These are phyloP conservation scores for Cercophora newfieldiana DNA, from an alignment of 495 filamentous ascomycete genomes.

Conservation along the genomic window DNA sequence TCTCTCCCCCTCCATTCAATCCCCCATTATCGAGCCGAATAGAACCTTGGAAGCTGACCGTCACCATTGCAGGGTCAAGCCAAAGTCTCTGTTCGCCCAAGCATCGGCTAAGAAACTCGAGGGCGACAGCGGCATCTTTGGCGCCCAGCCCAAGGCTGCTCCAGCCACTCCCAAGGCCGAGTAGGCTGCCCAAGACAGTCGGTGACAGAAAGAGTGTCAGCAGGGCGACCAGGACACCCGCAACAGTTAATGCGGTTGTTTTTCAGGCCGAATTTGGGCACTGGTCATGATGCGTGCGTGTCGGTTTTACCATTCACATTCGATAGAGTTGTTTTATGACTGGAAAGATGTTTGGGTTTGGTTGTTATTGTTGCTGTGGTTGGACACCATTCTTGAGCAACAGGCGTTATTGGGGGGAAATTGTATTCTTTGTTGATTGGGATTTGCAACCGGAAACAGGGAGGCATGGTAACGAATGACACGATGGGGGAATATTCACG, in stretches of 20 bases:
- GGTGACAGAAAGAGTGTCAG: not conserved
- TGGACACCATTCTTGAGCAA: not conserved
- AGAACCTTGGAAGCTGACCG: slow-evolving; percentile 13
- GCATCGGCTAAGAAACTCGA: slow-evolving; percentile 57
- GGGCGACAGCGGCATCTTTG: slow-evolving; percentile 32
- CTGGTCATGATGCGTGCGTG: not conserved
- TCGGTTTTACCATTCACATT: not conserved
- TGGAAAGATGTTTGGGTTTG: not conserved
- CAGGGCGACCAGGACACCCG: not conserved
- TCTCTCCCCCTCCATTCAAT: too few relatives aligned
- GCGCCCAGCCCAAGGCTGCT: not conserved
- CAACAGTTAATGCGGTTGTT: not conserved
- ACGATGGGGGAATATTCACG: slow-evolving; percentile 16
- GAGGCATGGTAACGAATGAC: slow-evolving; percentile 17
- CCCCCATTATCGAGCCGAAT: not conserved
- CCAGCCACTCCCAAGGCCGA: not conserved
- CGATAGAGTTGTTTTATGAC: not conserved
- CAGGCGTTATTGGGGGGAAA: slow-evolving; percentile 5
- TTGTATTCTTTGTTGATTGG: not conserved
- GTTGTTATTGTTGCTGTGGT: not conserved
- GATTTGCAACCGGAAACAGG: not conserved
- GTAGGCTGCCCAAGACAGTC: not conserved
- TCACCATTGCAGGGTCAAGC: slow-evolving; percentile 50
- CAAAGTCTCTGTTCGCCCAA: slow-evolving; percentile 64
- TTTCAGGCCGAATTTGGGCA: not conserved